phyloP scores from a whole-genome alignment of 495 filamentous ascomycete genomes.

The Penicillium bialowiezense region DNA sequence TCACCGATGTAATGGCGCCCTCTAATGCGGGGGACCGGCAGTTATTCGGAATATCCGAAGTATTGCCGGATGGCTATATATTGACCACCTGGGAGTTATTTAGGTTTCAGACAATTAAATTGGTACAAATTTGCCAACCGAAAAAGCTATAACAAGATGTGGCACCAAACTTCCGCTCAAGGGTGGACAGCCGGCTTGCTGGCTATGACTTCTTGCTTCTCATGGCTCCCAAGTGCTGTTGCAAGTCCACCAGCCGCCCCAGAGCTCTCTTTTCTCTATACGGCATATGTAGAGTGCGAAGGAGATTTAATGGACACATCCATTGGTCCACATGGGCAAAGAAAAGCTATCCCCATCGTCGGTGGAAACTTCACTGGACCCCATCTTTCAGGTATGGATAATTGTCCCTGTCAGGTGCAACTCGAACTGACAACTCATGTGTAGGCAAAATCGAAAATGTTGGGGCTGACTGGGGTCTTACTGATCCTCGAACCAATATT shows the following conservation, averaged over 20 bases:
- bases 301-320: slow-evolving; percentile 17
- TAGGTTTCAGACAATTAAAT: too few species aligned
- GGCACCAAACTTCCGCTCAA: not conserved
- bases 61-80: not conserved
- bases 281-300: slow-evolving; percentile 24
- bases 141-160: not conserved
- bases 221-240: slow-evolving; percentile 32
- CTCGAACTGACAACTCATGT: not conserved
- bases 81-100: too few species aligned
- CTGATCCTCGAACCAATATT: slow-evolving; percentile 26
- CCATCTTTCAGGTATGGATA: slow-evolving; percentile 17
- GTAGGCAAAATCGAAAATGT: slow-evolving; percentile 27
- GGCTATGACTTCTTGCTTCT: not conserved
- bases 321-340: slow-evolving; percentile 21
- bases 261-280: slow-evolving; percentile 29
- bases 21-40: not conserved
- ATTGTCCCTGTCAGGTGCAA: not conserved
- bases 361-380: slow-evolving; percentile 34
- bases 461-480: slow-evolving; percentile 32
- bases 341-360: slow-evolving; percentile 27
- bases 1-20: not conserved
- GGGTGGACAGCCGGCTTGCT: not conserved
- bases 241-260: not conserved
- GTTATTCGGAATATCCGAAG: not conserved
- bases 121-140: not conserved